Conservation (phyloP, 345 rosid genomes). For the Dovyalis caffra region DNA sequence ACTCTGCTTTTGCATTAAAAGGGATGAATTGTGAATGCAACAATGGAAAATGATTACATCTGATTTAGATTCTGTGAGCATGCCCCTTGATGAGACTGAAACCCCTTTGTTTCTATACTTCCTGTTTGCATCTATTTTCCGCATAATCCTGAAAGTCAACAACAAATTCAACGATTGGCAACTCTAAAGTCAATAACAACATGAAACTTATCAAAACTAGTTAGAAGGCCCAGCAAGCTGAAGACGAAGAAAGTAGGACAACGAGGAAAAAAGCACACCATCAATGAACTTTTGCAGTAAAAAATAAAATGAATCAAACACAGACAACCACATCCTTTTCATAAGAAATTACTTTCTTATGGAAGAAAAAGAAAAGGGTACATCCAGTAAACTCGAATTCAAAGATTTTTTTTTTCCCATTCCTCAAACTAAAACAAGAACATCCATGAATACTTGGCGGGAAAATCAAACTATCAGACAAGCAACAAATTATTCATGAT, state of each 20-base stretch:
- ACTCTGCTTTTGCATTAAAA: too few species aligned
- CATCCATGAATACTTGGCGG: too few species aligned
- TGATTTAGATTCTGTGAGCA: conserved; percentile 1
- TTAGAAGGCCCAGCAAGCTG: neutral
- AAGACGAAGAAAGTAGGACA: neutral
- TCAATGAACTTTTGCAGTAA: too few species aligned
- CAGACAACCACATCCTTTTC: neutral
- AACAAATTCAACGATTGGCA: neutral
- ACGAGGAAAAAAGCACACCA: neutral
- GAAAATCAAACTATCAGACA: too few species aligned
- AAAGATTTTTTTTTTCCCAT: too few species aligned
- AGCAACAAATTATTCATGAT: too few species aligned
- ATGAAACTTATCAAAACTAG: neutral
- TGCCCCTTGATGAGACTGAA: neutral
- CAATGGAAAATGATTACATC: neutral
- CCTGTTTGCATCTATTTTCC: conserved; percentile 9
- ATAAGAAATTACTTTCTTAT: neutral
- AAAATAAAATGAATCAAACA: neutral
- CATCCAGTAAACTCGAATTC: neutral
- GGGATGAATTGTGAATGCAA: too few species aligned
- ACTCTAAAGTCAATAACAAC: neutral
- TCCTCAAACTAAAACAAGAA: too few species aligned
- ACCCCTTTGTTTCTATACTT: neutral
- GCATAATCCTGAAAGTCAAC: conserved; percentile 13
- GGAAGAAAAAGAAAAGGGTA: neutral